phyloP scores from a whole-genome alignment of 2,329 filamentous ascomycete species.

The Cercospora sesami region DNA sequence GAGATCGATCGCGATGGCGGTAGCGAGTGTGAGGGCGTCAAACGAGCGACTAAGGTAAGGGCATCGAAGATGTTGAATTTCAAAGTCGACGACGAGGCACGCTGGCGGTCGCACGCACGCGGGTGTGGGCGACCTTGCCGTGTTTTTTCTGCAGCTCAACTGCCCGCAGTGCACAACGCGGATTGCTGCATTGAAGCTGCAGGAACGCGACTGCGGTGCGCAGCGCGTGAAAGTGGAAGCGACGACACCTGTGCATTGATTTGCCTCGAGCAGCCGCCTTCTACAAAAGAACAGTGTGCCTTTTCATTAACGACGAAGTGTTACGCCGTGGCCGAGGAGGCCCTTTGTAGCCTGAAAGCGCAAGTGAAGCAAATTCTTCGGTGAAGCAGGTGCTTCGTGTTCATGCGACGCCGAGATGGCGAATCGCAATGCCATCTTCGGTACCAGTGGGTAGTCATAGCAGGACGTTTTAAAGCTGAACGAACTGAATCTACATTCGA shows the following conservation, averaged over 20 bases:
- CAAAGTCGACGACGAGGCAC: not conserved
- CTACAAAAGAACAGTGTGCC: not conserved
- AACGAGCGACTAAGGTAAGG: not conserved
- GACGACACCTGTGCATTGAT: not conserved
- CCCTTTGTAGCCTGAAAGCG: too few species aligned
- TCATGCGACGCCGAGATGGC: too few species aligned
- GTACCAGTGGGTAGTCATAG: too few species aligned
- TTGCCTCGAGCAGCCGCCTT: not conserved
- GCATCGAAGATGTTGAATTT: not conserved
- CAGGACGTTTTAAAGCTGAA: not conserved
- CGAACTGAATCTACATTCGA: not conserved
- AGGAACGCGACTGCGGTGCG: not conserved
- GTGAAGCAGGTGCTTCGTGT: too few species aligned
- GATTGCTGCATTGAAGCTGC: not conserved
- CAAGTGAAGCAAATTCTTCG: too few species aligned
- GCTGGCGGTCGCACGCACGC: not conserved
- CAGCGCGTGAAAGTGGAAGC: not conserved
- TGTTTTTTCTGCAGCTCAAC: not conserved
- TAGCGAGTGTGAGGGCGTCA: not conserved
- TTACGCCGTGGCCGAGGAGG: too few species aligned
- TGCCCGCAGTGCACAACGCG: not conserved
- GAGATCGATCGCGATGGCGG: not conserved
- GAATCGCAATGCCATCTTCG: too few species aligned
- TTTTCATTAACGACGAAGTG: not conserved
- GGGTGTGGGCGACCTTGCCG: not conserved